Conservation (phyloP, 805 yeast genomes). For the Saccharomycopsis sp. region DNA sequence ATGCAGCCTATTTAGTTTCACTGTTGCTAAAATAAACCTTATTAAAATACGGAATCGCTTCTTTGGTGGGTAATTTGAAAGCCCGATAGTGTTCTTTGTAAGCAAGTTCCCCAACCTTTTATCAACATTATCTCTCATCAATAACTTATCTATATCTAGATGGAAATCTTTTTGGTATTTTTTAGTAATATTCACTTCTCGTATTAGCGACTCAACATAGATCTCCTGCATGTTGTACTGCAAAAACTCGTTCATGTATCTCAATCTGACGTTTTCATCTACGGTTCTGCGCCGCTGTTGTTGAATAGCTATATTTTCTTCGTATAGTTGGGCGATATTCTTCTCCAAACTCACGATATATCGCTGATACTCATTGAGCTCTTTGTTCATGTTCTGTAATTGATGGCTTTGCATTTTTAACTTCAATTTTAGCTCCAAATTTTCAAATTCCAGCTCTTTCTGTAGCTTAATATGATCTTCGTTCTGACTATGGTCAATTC, state of each 20-base stretch:
- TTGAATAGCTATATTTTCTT: neutral
- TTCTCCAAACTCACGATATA: conserved; percentile 7
- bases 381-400: neutral
- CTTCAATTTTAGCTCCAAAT: neutral
- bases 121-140: neutral
- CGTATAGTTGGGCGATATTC: neutral
- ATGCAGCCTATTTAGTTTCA: neutral
- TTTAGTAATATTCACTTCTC: neutral
- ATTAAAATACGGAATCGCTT: neutral
- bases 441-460: neutral
- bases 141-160: neutral
- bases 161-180: neutral
- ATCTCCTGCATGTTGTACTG: conserved; percentile 6
- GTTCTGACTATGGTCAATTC: neutral
- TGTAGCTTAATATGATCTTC: neutral
- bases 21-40: neutral
- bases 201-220: conserved; percentile 7
- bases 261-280: neutral
- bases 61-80: neutral
- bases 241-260: conserved; percentile 5
- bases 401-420: conserved; percentile 1
- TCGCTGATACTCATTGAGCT: neutral
- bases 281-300: neutral
- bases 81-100: neutral
- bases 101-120: neutral